phyloP scores from a whole-genome alignment of 2,329 filamentous ascomycete genomes.

The Talaromyces sp. region DNA sequence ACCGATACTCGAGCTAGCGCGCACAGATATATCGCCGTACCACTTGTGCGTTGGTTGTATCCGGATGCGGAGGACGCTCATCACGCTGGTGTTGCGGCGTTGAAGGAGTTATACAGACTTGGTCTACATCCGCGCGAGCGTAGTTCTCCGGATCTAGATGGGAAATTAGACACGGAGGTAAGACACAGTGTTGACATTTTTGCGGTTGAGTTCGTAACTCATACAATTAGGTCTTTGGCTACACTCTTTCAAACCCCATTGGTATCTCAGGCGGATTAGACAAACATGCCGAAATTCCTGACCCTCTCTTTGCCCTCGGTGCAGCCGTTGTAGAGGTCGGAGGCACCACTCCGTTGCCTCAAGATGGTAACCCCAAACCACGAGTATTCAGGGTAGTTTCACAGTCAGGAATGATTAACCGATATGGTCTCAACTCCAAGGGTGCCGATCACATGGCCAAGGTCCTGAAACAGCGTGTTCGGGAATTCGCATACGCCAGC shows the following conservation, averaged over 20 bases:
- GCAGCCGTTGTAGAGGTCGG: slow-evolving; percentile 88
- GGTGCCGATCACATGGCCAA: slow-evolving; percentile 85
- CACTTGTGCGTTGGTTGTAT: slow-evolving; percentile 40
- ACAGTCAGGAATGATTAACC: slow-evolving; percentile 86
- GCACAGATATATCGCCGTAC: slow-evolving; percentile 63
- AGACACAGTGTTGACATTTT: not conserved
- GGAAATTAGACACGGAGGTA: slow-evolving; percentile 54
- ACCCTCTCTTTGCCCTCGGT: slow-evolving; percentile 78
- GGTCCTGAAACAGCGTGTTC: slow-evolving; percentile 71
- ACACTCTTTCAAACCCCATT: slow-evolving; percentile 76
- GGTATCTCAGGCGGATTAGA: slow-evolving; percentile 94
- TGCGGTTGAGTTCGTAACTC: not conserved
- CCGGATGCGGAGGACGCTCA: slow-evolving; percentile 77
- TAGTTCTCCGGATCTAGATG: slow-evolving; percentile 54
- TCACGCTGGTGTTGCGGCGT: slow-evolving; percentile 66
- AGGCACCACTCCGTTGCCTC: slow-evolving; percentile 81
- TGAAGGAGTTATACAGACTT: slow-evolving; percentile 71
- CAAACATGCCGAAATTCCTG: slow-evolving; percentile 87
- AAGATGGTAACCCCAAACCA: slow-evolving; percentile 81
- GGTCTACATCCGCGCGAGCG: slow-evolving; percentile 81
- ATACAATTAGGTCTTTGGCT: slow-evolving; percentile 64
- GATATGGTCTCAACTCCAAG: slow-evolving; percentile 90
- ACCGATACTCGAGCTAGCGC: slow-evolving; percentile 71
- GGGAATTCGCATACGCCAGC: slow-evolving; percentile 68
- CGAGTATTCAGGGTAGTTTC: slow-evolving; percentile 82